phyloP scores from a whole-genome alignment of 2,329 filamentous ascomycete genomes.

The Chaetothyriales sp. region DNA sequence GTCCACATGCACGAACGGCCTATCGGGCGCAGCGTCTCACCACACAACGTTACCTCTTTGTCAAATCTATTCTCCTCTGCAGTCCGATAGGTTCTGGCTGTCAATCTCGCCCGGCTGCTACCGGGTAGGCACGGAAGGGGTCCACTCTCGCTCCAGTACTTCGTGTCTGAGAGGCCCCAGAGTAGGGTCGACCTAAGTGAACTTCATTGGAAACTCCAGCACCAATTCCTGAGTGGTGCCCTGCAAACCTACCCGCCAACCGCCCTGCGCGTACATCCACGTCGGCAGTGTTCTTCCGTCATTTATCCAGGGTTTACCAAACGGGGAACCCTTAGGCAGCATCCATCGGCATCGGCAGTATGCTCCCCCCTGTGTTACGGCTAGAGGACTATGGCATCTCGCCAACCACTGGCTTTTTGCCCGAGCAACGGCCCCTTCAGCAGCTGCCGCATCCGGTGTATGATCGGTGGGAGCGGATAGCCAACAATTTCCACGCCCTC shows the following conservation, averaged over 20 bases:
- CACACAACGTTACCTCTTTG: background rate
- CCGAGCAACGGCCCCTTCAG: conserved; percentile 62
- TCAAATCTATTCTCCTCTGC: background rate
- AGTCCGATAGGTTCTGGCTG: background rate
- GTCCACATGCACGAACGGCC: too few relatives aligned
- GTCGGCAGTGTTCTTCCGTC: background rate
- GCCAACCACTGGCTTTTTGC: conserved; percentile 65
- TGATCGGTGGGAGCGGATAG: conserved; percentile 80
- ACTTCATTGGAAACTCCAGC: background rate
- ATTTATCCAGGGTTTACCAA: background rate
- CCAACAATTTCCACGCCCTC: conserved; percentile 70
- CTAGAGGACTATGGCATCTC: conserved; percentile 59
- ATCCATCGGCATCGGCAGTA: conserved; percentile 24
- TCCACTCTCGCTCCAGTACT: background rate
- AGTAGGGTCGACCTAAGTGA: background rate
- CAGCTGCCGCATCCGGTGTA: conserved; percentile 81
- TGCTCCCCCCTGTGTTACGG: conserved; percentile 32
- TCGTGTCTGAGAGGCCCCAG: background rate
- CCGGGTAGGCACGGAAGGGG: background rate
- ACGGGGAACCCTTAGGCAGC: too few relatives aligned
- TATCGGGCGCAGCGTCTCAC: background rate
- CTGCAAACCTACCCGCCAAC: too few relatives aligned
- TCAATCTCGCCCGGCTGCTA: background rate
- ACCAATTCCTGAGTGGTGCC: background rate
- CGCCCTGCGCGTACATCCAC: too few relatives aligned